phyloP scores from a whole-genome alignment of 2,329 filamentous ascomycete species.

The Zasmidium citrigriseum region DNA sequence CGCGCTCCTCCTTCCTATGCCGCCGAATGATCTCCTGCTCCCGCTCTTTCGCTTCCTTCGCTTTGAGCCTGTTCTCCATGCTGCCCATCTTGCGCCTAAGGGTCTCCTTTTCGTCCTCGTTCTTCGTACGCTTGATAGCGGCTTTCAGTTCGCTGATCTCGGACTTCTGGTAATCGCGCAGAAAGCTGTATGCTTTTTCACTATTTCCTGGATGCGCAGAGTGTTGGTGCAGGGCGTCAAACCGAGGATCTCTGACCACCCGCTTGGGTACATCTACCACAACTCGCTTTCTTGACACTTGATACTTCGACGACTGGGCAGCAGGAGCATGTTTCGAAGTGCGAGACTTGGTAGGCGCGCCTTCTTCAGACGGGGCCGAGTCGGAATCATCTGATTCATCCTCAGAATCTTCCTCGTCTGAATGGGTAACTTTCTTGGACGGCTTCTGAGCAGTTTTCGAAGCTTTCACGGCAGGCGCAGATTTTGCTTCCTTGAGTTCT shows the following conservation, averaged over 20 bases:
- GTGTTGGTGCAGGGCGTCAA: slow-evolving; percentile 66
- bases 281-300: slow-evolving; percentile 77
- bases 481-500: slow-evolving; percentile 45
- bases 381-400: slow-evolving; percentile 33
- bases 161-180: slow-evolving; percentile 80
- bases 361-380: slow-evolving; percentile 44
- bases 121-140: slow-evolving; percentile 68
- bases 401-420: slow-evolving; percentile 21
- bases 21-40: slow-evolving; percentile 69
- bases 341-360: slow-evolving; percentile 45
- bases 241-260: slow-evolving; percentile 77
- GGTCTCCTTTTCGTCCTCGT: slow-evolving; percentile 63
- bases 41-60: slow-evolving; percentile 68
- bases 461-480: slow-evolving; percentile 13
- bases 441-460: slow-evolving; percentile 2
- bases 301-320: slow-evolving; percentile 77
- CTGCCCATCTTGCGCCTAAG: slow-evolving; percentile 73
- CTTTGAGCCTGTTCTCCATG: slow-evolving; percentile 76
- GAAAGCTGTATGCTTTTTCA: slow-evolving; percentile 78
- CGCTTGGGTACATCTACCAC: slow-evolving; percentile 65
- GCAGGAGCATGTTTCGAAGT: slow-evolving; percentile 86
- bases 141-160: slow-evolving; percentile 76
- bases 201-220: slow-evolving; percentile 47
- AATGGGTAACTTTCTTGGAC: slow-evolving; percentile 15
- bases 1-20: slow-evolving; percentile 81